phyloP scores from a whole-genome alignment of 2,329 filamentous ascomycete species.

The Lachnellula willkommii region DNA sequence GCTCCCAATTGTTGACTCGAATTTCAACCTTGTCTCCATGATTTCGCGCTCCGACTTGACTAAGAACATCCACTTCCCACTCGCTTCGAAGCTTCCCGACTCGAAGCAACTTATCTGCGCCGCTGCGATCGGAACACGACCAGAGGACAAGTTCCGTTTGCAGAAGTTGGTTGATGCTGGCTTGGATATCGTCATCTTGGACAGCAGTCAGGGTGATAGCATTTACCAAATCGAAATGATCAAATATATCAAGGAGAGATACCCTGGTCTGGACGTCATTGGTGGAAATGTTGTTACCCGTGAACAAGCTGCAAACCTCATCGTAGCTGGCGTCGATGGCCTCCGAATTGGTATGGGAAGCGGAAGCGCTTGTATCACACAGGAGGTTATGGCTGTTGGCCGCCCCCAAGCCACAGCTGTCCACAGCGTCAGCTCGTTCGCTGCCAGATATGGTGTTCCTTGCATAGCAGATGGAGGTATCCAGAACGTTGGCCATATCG shows the following conservation, averaged over 20 bases:
- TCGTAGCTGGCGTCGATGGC: constrained; percentile 91
- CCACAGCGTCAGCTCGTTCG: constrained; percentile 83
- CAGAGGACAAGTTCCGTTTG: constrained; percentile 84
- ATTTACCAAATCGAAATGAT: constrained; percentile 99
- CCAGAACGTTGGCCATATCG: constrained; percentile 97
- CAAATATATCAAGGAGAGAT: constrained; percentile 86
- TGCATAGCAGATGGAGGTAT: constrained; percentile 98
- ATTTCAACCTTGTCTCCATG: constrained; percentile 83
- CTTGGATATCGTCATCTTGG: constrained; percentile 89
- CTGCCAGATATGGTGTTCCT: constrained; percentile 87
- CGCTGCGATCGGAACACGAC: constrained; percentile 90
- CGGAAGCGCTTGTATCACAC: constrained; percentile 96
- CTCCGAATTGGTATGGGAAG: constrained; percentile 98
- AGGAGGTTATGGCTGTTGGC: constrained; percentile 99
- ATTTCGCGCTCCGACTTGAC: constrained; percentile 92
- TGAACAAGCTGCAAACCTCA: constrained; percentile 87
- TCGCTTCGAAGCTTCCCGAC: constrained; percentile 91
- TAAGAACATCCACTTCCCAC: constrained; percentile 96
- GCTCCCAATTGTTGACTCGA: constrained; percentile 81
- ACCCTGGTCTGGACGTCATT: constrained; percentile 85
- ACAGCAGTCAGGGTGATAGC: constrained; percentile 96
- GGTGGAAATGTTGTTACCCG: constrained; percentile 97
- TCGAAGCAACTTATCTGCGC: constrained; percentile 97
- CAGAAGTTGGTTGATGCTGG: constrained; percentile 88
- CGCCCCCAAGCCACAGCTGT: constrained; percentile 93